These are phyloP conservation scores for Penicillium sp. DNA, from an alignment of 2,329 filamentous ascomycete species.

Conservation along the genomic window DNA sequence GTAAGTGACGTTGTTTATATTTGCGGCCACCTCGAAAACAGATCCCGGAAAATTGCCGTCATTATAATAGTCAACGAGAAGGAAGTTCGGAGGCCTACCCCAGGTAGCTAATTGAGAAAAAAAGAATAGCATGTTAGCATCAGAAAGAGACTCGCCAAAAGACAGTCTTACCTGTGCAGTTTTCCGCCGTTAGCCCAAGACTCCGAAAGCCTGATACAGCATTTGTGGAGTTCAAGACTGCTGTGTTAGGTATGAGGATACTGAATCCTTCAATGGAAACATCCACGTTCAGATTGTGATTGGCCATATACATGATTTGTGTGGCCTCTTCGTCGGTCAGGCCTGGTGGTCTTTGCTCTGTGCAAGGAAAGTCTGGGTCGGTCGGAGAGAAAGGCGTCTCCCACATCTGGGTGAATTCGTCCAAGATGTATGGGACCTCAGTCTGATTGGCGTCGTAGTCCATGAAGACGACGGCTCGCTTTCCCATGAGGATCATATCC, in stretches of 20 bases:
- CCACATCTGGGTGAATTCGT: slow-evolving; percentile 86
- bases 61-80: slow-evolving; percentile 86
- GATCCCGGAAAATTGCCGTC: slow-evolving; percentile 63
- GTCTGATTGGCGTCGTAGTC: slow-evolving; percentile 81
- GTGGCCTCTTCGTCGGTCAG: slow-evolving; percentile 52
- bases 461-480: slow-evolving; percentile 75
- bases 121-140: neutral
- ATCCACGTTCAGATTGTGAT: slow-evolving; percentile 85
- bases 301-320: slow-evolving; percentile 72
- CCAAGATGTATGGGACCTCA: slow-evolving; percentile 75
- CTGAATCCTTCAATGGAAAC: slow-evolving; percentile 62
- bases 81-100: slow-evolving; percentile 68
- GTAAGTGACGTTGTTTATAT: slow-evolving; percentile 70
- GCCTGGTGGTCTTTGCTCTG: slow-evolving; percentile 68
- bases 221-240: slow-evolving; percentile 69
- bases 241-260: slow-evolving; percentile 68
- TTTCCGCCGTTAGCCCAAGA: slow-evolving; percentile 60
- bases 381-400: slow-evolving; percentile 82
- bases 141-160: slow-evolving; percentile 14
- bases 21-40: slow-evolving; percentile 70
- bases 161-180: slow-evolving; percentile 50
- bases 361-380: slow-evolving; percentile 69
- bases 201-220: slow-evolving; percentile 61
- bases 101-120: slow-evolving; percentile 45
- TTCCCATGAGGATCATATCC: slow-evolving; percentile 66